A percentile compares a stretch with the other conserved stretches of the same genome.
These are phyloP conservation scores for Trichosporon ovoides DNA, from an alignment of 1,284 basidiomycete species.

Conservation along the genomic window DNA sequence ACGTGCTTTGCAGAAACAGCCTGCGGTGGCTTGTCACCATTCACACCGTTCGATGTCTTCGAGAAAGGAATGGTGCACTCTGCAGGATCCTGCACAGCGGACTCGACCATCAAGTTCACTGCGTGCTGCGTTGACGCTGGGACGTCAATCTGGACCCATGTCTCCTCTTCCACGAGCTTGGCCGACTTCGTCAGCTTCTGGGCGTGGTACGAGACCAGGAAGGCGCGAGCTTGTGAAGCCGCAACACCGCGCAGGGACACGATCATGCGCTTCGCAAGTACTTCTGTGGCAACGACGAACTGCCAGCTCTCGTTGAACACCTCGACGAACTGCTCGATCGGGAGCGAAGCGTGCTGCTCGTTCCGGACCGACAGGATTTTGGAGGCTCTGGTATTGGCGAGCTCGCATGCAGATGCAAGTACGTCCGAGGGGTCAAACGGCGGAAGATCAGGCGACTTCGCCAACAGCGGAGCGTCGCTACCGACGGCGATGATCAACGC, in stretches of 20 bases:
- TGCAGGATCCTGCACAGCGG: conserved; percentile 72
- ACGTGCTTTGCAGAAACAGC: conserved; percentile 59
- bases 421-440: conserved; percentile 64
- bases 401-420: conserved; percentile 71
- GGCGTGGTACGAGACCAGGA: conserved; percentile 81
- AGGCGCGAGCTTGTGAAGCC: conserved; percentile 79
- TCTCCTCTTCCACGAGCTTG: conserved; percentile 62
- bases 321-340: conserved; percentile 67
- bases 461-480: conserved; percentile 6
- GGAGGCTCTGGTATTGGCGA: conserved; percentile 73
- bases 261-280: conserved; percentile 80
- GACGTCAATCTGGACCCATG: conserved; percentile 67
- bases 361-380: conserved; percentile 69
- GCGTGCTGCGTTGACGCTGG: conserved; percentile 60
- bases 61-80: conserved; percentile 56
- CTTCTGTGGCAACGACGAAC: conserved; percentile 82
- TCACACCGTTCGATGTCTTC: conserved; percentile 13
- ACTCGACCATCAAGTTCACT: conserved; percentile 69
- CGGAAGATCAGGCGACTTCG: conserved; percentile 2
- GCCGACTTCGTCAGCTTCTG: conserved; percentile 74
- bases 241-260: conserved; percentile 79
- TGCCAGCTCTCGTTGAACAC: conserved; percentile 81
- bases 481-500: background rate
- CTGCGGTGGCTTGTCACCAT: conserved; percentile 5
- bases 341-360: conserved; percentile 69